These are phyloP conservation scores for Colletotrichum endophyticum DNA, from an alignment of 2,329 filamentous ascomycete genomes.

Conservation along the genomic window DNA sequence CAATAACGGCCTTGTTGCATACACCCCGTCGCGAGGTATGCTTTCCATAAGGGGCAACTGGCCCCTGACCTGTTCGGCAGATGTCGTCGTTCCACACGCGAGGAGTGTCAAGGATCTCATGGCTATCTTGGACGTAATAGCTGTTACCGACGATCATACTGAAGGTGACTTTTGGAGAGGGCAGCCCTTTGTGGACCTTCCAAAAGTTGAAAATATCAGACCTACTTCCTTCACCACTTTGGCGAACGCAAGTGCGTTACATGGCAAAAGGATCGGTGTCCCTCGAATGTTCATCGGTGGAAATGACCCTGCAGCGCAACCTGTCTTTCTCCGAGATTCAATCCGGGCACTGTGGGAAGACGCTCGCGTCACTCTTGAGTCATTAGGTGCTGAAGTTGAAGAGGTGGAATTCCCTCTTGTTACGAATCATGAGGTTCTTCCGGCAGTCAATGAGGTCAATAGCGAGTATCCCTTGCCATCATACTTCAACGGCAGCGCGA, in stretches of 20 bases:
- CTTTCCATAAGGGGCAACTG: neutral
- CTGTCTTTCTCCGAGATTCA: neutral
- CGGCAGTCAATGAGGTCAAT: neutral
- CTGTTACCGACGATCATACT: neutral
- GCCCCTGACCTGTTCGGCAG: neutral
- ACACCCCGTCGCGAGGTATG: neutral
- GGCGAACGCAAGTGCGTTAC: neutral
- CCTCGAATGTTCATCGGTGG: neutral
- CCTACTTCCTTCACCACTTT: neutral
- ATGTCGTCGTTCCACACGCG: neutral
- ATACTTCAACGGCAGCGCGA: neutral
- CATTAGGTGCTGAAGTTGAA: neutral
- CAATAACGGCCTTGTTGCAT: neutral
- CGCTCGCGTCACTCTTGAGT: neutral
- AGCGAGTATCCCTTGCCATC: neutral
- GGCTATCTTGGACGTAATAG: neutral
- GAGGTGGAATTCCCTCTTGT: neutral
- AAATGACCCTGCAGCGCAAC: neutral
- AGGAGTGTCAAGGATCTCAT: neutral
- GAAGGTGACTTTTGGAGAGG: neutral
- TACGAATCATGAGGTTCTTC: neutral
- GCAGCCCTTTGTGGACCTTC: neutral
- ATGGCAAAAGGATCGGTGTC: neutral
- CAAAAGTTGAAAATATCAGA: neutral
- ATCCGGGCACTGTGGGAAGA: neutral